These are phyloP conservation scores for Globisporangium solare DNA, from an alignment of 352 stramenopile species.

Conservation along the genomic window DNA sequence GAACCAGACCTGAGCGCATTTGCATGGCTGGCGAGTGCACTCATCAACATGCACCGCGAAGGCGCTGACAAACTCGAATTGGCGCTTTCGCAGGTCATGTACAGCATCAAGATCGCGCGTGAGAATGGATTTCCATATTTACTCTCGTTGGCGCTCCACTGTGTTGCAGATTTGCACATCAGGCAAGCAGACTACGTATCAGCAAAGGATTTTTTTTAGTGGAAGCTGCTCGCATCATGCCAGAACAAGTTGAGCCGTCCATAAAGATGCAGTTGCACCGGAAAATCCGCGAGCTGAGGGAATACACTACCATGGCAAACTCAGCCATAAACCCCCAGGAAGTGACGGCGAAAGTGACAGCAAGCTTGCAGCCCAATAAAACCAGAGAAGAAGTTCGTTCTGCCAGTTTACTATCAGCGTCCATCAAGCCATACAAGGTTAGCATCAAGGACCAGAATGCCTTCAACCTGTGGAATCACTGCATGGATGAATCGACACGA, in stretches of 20 bases:
- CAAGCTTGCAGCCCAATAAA: too few relatives aligned
- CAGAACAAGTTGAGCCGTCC: slow-evolving; percentile 20
- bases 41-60: too few relatives aligned
- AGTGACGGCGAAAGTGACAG: too few relatives aligned
- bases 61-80: slow-evolving; percentile 11
- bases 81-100: slow-evolving; percentile 24
- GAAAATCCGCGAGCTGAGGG: slow-evolving; percentile 27
- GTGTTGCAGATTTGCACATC: slow-evolving; percentile 26
- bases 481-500: slow-evolving; percentile 13
- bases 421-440: slow-evolving; percentile 1
- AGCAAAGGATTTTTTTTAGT: slow-evolving; percentile 24
- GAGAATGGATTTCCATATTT: slow-evolving; percentile 32
- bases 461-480: slow-evolving; percentile 20
- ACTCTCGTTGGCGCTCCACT: slow-evolving; percentile 32
- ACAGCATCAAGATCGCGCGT: slow-evolving; percentile 26
- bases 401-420: background rate
- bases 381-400: too few relatives aligned
- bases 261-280: slow-evolving; percentile 45
- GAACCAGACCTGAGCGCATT: slow-evolving; percentile 40
- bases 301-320: background rate
- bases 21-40: slow-evolving; percentile 36
- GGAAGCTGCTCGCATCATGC: slow-evolving; percentile 31
- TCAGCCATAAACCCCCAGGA: too few relatives aligned
- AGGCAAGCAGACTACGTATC: slow-evolving; percentile 8
- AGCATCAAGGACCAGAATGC: slow-evolving; percentile 21